phyloP scores from a whole-genome alignment of 2,329 filamentous ascomycete genomes.

The Apiospora kogelbergensis region DNA sequence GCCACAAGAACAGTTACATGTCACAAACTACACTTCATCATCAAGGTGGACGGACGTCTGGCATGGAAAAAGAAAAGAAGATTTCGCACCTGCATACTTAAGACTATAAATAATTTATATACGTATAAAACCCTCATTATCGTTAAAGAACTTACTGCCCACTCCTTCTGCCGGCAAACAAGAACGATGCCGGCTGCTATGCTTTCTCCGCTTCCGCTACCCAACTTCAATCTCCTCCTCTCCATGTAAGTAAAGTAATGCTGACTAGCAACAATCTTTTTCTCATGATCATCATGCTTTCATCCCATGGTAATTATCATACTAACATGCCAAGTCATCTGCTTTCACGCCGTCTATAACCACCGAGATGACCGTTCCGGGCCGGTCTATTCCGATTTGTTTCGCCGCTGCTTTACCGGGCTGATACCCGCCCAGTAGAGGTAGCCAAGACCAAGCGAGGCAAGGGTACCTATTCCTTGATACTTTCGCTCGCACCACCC shows the following conservation, averaged over 20 bases:
- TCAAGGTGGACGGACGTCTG: background rate
- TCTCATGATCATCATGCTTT: constrained; percentile 7
- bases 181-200: background rate
- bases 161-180: background rate
- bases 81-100: constrained; percentile 4
- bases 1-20: no score
- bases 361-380: background rate
- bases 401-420: background rate
- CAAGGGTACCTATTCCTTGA: constrained; percentile 23
- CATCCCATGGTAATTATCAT: constrained; percentile 1
- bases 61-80: background rate
- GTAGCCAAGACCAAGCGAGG: background rate
- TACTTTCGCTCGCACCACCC: constrained; percentile 23
- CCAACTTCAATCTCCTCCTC: background rate
- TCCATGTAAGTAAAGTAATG: constrained; percentile 6
- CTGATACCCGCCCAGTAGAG: background rate
- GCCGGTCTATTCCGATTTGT: background rate
- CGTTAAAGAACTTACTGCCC: background rate
- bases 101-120: constrained; percentile 6
- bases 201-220: background rate
- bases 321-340: constrained; percentile 3
- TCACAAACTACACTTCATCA: background rate
- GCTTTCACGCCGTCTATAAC: background rate
- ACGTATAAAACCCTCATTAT: constrained; percentile 5
- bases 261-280: constrained; percentile 8